phyloP scores from a whole-genome alignment of 495 filamentous ascomycete species.

The Lentithecium fluviatile region DNA sequence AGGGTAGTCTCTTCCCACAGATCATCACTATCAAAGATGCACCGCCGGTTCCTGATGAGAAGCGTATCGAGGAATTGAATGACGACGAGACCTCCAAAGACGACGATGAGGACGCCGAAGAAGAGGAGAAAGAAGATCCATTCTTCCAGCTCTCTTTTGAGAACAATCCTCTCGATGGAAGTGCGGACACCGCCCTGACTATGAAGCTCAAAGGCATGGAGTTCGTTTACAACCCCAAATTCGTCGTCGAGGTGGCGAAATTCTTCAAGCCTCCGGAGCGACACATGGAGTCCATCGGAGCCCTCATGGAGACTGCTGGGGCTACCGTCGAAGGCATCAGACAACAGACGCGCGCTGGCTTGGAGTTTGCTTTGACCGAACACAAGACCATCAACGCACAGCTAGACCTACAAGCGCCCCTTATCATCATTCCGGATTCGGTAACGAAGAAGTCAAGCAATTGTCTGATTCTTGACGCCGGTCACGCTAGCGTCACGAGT shows the following conservation, averaged over 20 bases:
- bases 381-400: conserved; percentile 98
- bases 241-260: conserved; percentile 80
- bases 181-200: conserved; percentile 84
- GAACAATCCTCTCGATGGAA: conserved; percentile 89
- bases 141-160: conserved; percentile 92
- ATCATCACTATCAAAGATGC: conserved; percentile 94
- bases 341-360: conserved; percentile 90
- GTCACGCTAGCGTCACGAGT: conserved; percentile 90
- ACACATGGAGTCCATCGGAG: conserved; percentile 97
- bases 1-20: conserved; percentile 83
- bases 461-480: conserved; percentile 91
- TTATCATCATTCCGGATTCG: conserved; percentile 94
- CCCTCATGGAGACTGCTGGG: conserved; percentile 89
- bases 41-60: conserved; percentile 51
- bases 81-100: conserved; percentile 40
- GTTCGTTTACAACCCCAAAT: conserved; percentile 93
- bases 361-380: conserved; percentile 94
- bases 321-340: conserved; percentile 91
- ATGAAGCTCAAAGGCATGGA: conserved; percentile 93
- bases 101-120: conserved; percentile 40
- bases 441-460: conserved; percentile 75
- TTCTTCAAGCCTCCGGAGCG: conserved; percentile 96
- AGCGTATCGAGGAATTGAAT: conserved; percentile 63
- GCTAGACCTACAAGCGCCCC: conserved; percentile 88
- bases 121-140: conserved; percentile 60